These are phyloP conservation scores for Ramularia endophylla DNA, from an alignment of 2,329 filamentous ascomycete genomes.

Conservation along the genomic window DNA sequence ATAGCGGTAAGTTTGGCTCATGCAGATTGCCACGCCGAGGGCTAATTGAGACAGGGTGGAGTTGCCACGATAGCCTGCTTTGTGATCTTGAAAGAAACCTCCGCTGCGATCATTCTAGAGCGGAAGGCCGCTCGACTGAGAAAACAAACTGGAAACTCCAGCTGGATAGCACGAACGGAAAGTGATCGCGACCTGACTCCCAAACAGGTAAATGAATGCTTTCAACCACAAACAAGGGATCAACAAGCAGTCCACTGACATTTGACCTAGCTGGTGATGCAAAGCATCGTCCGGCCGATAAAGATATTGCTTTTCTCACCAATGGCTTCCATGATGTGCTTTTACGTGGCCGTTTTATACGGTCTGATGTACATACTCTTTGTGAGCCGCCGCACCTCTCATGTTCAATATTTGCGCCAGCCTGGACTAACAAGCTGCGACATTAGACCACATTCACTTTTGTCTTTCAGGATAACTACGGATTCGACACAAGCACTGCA, in stretches of 20 bases:
- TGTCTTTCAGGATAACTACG: slow-evolving; percentile 37
- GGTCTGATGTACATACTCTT: slow-evolving; percentile 37
- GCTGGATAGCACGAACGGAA: too few species aligned
- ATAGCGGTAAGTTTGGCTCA: too few species aligned
- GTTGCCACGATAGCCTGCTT: slow-evolving; percentile 28
- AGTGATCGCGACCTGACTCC: too few species aligned
- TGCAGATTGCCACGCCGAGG: too few species aligned
- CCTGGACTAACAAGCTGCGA: too few species aligned
- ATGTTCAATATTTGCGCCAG: too few species aligned
- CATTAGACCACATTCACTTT: slow-evolving; percentile 37
- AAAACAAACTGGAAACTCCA: slow-evolving; percentile 46
- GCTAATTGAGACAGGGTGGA: too few species aligned
- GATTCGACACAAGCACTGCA: slow-evolving; percentile 32
- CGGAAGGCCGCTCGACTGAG: slow-evolving; percentile 40
- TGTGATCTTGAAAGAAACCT: slow-evolving; percentile 41
- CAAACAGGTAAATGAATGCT: too few species aligned
- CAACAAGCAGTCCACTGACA: too few species aligned
- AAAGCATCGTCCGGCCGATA: slow-evolving; percentile 50
- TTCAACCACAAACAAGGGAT: too few species aligned
- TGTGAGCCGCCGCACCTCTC: too few species aligned
- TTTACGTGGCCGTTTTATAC: slow-evolving; percentile 44
- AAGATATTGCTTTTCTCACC: slow-evolving; percentile 42
- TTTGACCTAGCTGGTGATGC: too few species aligned
- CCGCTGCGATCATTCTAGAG: slow-evolving; percentile 41
- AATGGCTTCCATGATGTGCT: slow-evolving; percentile 44